Base-by-base conservation (phyloP, 768 basidiomycete genomes). In the Sporobolomyces phaffii region DNA sequence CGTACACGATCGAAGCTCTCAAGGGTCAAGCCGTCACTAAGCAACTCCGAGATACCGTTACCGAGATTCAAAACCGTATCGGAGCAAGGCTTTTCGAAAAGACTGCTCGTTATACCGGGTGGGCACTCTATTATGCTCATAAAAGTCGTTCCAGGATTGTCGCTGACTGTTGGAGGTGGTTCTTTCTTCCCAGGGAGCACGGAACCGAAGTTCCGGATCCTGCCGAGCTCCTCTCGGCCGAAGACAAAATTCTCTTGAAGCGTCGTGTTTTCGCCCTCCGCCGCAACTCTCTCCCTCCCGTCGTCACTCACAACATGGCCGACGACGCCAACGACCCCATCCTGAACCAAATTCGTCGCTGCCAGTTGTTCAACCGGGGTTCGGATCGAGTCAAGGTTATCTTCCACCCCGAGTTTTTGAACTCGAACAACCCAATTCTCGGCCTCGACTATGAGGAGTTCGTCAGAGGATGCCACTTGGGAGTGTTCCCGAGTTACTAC, bases 381-480 rank as follows among this genome's bases (percentile, higher is more conserved):
- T 73, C 81, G 29, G 96, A 99, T 77, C 86, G 96, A 58, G 96
- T 98, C 78, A 99, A 99, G 80, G 84, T 99, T 76, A 83, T 98
- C 48, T 98, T 98, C 83, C 94, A 98, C 78, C 94, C 94, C 1
- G 94, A 98, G 78, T 99, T 99, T 80, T 78, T 99, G 76, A 98
- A 94, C 79, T 87, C 90, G 66, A 97, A 93, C 79, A 97, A 98
- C 79, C 96, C 96, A 0, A 96, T 98, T 60, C 80, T 99, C 24
- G 93, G 92, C 3, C 82, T 99, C 65, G 96, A 99, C 76, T 99
- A 99, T 77, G 96, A 99, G 78, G 96, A 99, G 79, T 99, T 99
- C 75, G 96, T 98, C 41, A 82, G 96, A 70, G 96, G 96, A 2
- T 97, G 94, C 76, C 96, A 99, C 81, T 80, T 99, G 53, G 96